These are phyloP conservation scores for Gracilaria gracilis DNA, from an alignment of 23 red algal species.

Conservation along the genomic window DNA sequence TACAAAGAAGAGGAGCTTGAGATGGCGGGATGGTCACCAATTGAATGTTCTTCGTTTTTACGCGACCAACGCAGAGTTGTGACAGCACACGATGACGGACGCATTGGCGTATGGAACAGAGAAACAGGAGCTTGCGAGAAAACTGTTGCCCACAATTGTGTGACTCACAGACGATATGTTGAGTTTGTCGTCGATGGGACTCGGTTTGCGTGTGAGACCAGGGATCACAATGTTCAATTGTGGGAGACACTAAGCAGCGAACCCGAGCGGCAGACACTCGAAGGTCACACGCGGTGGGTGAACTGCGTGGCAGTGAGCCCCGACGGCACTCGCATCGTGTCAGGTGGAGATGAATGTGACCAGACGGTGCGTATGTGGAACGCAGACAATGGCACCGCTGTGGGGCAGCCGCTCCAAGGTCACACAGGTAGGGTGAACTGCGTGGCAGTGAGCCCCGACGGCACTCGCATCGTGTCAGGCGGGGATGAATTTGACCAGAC, in stretches of 20 bases:
- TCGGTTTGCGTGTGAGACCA: neutral
- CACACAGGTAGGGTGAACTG: too few species aligned
- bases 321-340: constrained; percentile 26
- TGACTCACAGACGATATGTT: neutral
- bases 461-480: too few species aligned
- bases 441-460: too few species aligned
- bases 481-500: too few species aligned
- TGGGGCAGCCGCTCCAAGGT: neutral
- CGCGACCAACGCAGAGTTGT: neutral
- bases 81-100: neutral
- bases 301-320: neutral
- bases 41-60: neutral
- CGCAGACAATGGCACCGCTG: neutral
- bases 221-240: neutral
- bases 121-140: neutral
- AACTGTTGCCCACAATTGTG: neutral
- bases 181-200: neutral
- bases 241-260: neutral
- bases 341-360: neutral
- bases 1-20: too few species aligned
- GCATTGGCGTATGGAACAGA: neutral
- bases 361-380: constrained; percentile 15
- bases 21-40: too few species aligned
- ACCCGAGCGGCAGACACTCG: neutral
- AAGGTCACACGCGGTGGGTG: neutral